A percentile compares a stretch with the other conserved stretches of the same genome.
Conservation (phyloP, 2,329 filamentous ascomycete genomes). For the Metarhizium brunneum region DNA sequence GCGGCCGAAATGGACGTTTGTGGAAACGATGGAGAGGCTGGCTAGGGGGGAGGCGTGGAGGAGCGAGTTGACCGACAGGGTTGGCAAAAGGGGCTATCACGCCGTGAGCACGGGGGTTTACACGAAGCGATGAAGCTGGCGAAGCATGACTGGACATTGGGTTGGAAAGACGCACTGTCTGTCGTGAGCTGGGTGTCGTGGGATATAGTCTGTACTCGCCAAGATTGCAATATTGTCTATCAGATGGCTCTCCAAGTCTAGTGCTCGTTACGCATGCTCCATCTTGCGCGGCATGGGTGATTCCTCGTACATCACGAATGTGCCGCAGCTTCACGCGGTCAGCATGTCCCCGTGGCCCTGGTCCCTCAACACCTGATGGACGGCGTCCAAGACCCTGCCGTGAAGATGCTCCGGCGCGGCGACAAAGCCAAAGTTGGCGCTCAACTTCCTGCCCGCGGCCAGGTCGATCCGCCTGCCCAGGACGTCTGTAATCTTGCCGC, state of each 20-base stretch:
- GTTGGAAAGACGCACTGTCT: too few relatives aligned
- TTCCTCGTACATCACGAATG: not conserved
- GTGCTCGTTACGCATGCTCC: not conserved
- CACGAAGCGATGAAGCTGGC: constrained; percentile 19
- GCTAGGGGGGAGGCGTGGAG: constrained; percentile 24
- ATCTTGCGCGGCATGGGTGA: not conserved
- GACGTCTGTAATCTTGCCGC: constrained; percentile 46
- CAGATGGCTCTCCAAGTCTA: not conserved
- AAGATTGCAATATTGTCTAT: not conserved
- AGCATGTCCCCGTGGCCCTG: constrained; percentile 18
- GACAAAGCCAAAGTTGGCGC: constrained; percentile 45
- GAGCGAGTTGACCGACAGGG: constrained; percentile 27
- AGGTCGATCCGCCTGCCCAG: constrained; percentile 42
- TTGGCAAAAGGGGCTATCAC: constrained; percentile 37
- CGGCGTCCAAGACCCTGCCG: constrained; percentile 46
- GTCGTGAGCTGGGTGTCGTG: not conserved
- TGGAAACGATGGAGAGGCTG: constrained; percentile 23
- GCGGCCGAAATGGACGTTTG: constrained; percentile 32
- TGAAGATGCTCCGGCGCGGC: constrained; percentile 39
- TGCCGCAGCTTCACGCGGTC: not conserved
- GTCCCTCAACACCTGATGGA: constrained; percentile 62
- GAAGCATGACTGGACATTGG: too few relatives aligned
- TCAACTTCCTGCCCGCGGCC: constrained; percentile 37
- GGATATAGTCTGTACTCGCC: too few relatives aligned
- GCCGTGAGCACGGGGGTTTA: constrained; percentile 32